Evolutionary conservation across 441 rosid genomes (phyloP).

Genomic region (Aquilaria agallochum): DNA sequence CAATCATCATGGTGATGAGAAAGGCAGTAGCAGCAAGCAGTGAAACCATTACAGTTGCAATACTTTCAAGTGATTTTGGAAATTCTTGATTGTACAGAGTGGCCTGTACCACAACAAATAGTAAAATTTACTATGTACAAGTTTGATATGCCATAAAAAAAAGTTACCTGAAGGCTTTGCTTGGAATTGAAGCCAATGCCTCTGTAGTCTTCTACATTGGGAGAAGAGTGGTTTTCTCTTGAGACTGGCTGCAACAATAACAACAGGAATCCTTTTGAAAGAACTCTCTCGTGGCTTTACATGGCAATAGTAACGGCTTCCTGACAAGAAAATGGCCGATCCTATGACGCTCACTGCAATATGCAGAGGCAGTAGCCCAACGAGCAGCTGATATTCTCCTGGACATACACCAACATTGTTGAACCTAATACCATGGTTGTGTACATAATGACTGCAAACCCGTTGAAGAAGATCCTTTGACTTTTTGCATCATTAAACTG

Average conservation of each 20-base stretch:
- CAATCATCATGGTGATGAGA: no score
- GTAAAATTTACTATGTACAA: no score
- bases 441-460: slow-evolving; percentile 39
- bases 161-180: neutral
- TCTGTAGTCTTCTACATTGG: no score
- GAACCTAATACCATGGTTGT: slow-evolving; percentile 20
- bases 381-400: slow-evolving; percentile 46
- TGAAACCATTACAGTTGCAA: no score
- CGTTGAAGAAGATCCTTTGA: slow-evolving; percentile 41
- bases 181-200: neutral
- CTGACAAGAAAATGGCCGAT: slow-evolving; percentile 25
- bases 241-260: slow-evolving; percentile 24
- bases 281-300: slow-evolving; percentile 41
- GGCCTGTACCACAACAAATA: no score
- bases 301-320: slow-evolving; percentile 34
- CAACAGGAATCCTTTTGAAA: slow-evolving; percentile 28
- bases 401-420: slow-evolving; percentile 28
- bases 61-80: no score
- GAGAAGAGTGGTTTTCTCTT: slow-evolving; percentile 27
- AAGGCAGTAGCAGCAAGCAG: no score
- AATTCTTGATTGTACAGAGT: no score
- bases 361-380: slow-evolving; percentile 29
- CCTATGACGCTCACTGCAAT: slow-evolving; percentile 24
- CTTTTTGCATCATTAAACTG: slow-evolving; percentile 33
- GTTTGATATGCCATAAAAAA: no score